phyloP scores from a whole-genome alignment of 2,329 filamentous ascomycete genomes.

The Monilinia polystroma region DNA sequence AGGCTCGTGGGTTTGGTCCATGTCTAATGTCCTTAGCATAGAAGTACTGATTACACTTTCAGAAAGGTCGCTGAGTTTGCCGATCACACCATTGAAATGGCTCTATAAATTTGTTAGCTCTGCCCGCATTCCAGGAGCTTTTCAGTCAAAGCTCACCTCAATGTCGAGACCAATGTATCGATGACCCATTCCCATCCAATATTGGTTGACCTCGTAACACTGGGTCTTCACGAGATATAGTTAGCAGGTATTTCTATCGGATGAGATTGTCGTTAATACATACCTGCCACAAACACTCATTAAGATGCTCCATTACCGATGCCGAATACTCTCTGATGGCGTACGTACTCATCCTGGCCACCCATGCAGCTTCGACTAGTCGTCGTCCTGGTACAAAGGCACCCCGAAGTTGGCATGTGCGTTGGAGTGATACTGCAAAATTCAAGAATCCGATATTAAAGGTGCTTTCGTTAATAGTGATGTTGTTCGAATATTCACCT shows the following conservation, averaged over 20 bases:
- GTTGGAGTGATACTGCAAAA: not conserved
- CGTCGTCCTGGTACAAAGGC: not conserved
- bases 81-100: not conserved
- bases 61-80: not conserved
- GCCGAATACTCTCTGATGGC: not conserved
- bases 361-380: not conserved
- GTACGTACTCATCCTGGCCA: not conserved
- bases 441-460: not conserved
- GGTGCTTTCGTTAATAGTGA: not conserved
- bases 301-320: not conserved
- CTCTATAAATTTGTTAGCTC: not conserved
- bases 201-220: not conserved
- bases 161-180: not conserved
- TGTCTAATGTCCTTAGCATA: not conserved
- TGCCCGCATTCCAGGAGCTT: too few relatives aligned
- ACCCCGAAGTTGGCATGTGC: not conserved
- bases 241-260: not conserved
- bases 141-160: not conserved
- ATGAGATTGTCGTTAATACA: not conserved
- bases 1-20: too few relatives aligned
- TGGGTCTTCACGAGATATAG: not conserved
- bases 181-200: not conserved
- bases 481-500: not conserved
- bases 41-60: not conserved
- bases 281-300: constrained; percentile 1